Evolutionary conservation across 805 yeast genomes (phyloP).

Genomic region (Isabelozyma rhagii): DNA sequence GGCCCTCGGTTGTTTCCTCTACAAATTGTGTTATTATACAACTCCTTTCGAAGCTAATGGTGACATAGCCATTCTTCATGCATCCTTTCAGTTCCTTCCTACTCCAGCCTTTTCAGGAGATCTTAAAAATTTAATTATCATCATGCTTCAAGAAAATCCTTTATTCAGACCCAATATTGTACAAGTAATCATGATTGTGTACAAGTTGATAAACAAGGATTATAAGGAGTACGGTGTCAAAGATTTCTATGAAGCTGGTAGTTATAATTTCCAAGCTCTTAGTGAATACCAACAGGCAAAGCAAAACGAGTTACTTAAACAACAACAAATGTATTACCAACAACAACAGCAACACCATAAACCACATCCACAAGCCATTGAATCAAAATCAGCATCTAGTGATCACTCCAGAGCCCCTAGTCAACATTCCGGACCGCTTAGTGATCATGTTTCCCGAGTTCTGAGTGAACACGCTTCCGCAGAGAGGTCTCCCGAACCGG

Average conservation of each 20-base stretch:
- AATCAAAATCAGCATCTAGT: not conserved
- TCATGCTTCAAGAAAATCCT: slow-evolving; percentile 83
- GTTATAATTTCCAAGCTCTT: slow-evolving; percentile 55
- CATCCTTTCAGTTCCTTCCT: slow-evolving; percentile 73
- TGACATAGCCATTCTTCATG: slow-evolving; percentile 82
- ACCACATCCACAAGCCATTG: not conserved
- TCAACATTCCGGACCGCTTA: too few species aligned
- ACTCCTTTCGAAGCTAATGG: slow-evolving; percentile 93
- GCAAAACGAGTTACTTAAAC: slow-evolving; percentile 30
- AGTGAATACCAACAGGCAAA: slow-evolving; percentile 45
- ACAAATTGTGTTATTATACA: slow-evolving; percentile 75
- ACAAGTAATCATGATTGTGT: slow-evolving; percentile 69
- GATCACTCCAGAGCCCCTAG: not conserved
- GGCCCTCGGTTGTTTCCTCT: slow-evolving; percentile 79
- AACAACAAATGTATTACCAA: slow-evolving; percentile 39
- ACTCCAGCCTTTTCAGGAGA: slow-evolving; percentile 68
- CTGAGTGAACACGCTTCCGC: not conserved
- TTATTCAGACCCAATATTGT: slow-evolving; percentile 79
- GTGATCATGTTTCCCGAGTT: not conserved
- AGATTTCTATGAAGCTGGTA: slow-evolving; percentile 50
- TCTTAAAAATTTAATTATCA: slow-evolving; percentile 69
- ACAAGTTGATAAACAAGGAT: slow-evolving; percentile 45
- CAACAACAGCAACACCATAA: slow-evolving; percentile 25
- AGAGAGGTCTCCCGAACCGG: not conserved
- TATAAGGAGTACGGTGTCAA: slow-evolving; percentile 26